Percentiles rank a stretch among this genome's conserved stretches.
Conservation (phyloP, 2,329 filamentous ascomycete species). For the Colletotrichum salicis region DNA sequence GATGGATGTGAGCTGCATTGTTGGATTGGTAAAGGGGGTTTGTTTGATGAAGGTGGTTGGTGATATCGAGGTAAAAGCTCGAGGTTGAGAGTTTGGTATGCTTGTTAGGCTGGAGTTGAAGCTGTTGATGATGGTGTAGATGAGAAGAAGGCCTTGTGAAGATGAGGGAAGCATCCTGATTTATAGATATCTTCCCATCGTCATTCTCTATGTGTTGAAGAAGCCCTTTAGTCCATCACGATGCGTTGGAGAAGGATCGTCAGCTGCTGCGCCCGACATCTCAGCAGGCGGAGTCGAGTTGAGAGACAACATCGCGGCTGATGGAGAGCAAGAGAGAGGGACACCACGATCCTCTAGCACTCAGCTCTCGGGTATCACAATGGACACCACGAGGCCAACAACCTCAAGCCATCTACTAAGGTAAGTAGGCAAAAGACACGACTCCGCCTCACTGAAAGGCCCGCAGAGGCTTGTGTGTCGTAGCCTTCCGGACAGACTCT, state of each 20-base stretch:
- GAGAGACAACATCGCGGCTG: background rate
- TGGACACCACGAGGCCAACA: background rate
- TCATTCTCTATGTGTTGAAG: no score
- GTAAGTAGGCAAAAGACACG: no score
- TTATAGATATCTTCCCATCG: background rate
- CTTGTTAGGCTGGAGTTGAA: background rate
- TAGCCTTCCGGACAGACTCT: background rate
- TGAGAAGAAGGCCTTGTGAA: background rate
- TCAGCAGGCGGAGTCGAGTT: no score
- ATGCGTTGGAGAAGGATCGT: slow-evolving; percentile 1
- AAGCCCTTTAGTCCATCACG: background rate
- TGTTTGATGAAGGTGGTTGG: background rate
- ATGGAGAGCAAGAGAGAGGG: background rate
- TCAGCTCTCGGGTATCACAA: background rate
- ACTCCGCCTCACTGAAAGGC: background rate
- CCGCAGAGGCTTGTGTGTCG: background rate
- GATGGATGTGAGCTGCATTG: slow-evolving; percentile 29
- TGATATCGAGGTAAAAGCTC: background rate
- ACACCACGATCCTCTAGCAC: no score
- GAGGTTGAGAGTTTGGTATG: background rate
- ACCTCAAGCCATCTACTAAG: background rate
- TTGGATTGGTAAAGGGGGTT: background rate
- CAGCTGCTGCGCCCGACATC: slow-evolving; percentile 9
- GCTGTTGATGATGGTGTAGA: slow-evolving; percentile 15
- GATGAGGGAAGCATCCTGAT: background rate